Evolutionary conservation across 139 green algal genomes (phyloP).

Genomic region (Diplosphaera chodatii): DNA sequence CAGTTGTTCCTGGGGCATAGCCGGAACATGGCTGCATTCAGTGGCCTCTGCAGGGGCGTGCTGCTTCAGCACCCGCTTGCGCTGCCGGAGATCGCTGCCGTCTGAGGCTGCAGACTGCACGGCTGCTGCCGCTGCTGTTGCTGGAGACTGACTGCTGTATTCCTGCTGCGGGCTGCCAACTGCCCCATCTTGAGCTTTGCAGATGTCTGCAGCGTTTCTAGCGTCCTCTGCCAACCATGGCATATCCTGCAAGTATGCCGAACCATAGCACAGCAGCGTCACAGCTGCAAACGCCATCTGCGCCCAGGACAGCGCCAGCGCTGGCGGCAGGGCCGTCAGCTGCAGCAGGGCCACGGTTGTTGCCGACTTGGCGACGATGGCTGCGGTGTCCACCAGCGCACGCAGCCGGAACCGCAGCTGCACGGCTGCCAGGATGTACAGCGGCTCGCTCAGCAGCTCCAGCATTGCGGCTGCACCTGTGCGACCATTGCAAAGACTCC

Average conservation of each 20-base stretch:
- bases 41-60: background rate
- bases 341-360: slow-evolving; percentile 47
- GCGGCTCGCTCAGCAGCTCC: slow-evolving; percentile 62
- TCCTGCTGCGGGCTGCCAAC: too few relatives aligned
- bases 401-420: slow-evolving; percentile 55
- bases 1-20: background rate
- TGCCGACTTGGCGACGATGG: slow-evolving; percentile 39
- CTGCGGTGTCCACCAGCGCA: slow-evolving; percentile 50
- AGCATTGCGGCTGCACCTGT: slow-evolving; percentile 55
- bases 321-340: slow-evolving; percentile 3
- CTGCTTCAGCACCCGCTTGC: background rate
- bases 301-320: slow-evolving; percentile 45
- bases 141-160: too few relatives aligned
- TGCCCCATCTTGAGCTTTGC: too few relatives aligned
- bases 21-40: too few relatives aligned
- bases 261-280: slow-evolving; percentile 33
- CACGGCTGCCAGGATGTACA: slow-evolving; percentile 63
- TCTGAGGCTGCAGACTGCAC: too few relatives aligned
- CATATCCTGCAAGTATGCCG: background rate
- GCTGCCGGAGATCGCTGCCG: background rate
- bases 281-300: slow-evolving; percentile 54
- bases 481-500: too few relatives aligned
- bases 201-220: too few relatives aligned
- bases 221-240: background rate
- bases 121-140: too few relatives aligned